phyloP scores from a whole-genome alignment of 1,139 yeast genomes.

The Candida neerlandica region DNA sequence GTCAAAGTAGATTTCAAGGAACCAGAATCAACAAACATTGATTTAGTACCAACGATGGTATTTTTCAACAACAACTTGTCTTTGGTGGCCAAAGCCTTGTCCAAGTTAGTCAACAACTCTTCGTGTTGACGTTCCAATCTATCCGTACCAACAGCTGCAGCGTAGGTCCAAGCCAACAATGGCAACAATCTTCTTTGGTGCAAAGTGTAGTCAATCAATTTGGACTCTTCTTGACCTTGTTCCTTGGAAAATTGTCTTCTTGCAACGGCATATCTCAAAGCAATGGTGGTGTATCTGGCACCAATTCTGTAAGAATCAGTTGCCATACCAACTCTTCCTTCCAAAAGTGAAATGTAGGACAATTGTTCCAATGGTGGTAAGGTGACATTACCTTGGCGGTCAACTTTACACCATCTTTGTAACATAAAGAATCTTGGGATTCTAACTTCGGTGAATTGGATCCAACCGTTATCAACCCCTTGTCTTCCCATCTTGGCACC shows the following conservation, averaged over 20 bases:
- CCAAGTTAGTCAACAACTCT: constrained; percentile 55
- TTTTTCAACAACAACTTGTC: constrained; percentile 42
- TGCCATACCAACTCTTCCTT: constrained; percentile 91
- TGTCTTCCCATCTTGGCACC: constrained; percentile 94
- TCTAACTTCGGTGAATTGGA: constrained; percentile 78
- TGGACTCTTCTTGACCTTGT: constrained; percentile 49
- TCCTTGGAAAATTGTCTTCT: constrained; percentile 76
- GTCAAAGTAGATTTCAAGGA: constrained; percentile 88
- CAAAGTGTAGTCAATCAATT: constrained; percentile 77
- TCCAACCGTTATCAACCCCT: constrained; percentile 93
- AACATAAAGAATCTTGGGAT: constrained; percentile 85
- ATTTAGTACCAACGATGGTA: constrained; percentile 68
- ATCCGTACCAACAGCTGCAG: constrained; percentile 73
- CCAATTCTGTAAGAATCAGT: constrained; percentile 79
- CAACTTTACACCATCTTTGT: constrained; percentile 76
- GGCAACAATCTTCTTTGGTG: constrained; percentile 89
- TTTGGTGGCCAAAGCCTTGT: constrained; percentile 50
- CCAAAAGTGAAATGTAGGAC: constrained; percentile 82
- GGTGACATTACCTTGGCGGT: constrained; percentile 66
- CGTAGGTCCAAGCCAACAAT: constrained; percentile 75
- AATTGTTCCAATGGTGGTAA: constrained; percentile 85
- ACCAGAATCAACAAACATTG: constrained; percentile 83
- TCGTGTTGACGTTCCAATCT: constrained; percentile 60
- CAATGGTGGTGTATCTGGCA: constrained; percentile 79
- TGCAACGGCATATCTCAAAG: constrained; percentile 85